Base-by-base conservation (phyloP, 83 land plant species). In the Diphasiastrum complanatum region DNA sequence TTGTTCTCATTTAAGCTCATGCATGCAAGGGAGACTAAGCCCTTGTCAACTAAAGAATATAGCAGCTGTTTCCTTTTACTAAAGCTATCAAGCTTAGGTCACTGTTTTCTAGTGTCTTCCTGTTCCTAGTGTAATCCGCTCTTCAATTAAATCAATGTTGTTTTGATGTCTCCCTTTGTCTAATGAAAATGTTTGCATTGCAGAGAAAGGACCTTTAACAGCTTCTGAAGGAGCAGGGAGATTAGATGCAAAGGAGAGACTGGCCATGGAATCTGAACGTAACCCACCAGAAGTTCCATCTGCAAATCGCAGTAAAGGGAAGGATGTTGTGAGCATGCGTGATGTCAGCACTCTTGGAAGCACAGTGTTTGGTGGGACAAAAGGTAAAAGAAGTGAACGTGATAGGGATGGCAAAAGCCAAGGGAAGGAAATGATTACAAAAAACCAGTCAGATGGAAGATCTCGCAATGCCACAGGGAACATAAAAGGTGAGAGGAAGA, bases 341-440 rank as follows among this genome's bases (percentile, higher is more conserved):
- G 75, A 67, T 47, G 73, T 70, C 29, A 57, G 80, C 28, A 33
- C 64, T 32, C 53, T 64, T 57, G 72, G 73, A 53, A 67, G 55
- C 62, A 65, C 65, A 48, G 54, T 75, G 22, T 50, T 77, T 49
- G 85, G 88, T 61, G 82, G 87, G 37, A 55, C 85, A 2, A 95
- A 90, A 60, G 93, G 97, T 48, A 95, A 95, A 69, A 78, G 89
- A 51, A 89, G 90, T 65, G 96, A 85, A 62, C 77, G 97, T 33
- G 98, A 93, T 26, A 75, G 89, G 53, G 97, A 93, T 27, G 75
- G 76, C 1, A 83, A 84, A 47, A 69, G 63, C 48, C 59, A 55
- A 30, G 65, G 77, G 40, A 65, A 78, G 61, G 46, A 25, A 23
- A 46, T 33, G 70, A 62, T 31, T 36, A 67, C 67, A 51, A 67